Conservation (phyloP, 176 grass and related monocot species). For the Ensete glaucum region DNA sequence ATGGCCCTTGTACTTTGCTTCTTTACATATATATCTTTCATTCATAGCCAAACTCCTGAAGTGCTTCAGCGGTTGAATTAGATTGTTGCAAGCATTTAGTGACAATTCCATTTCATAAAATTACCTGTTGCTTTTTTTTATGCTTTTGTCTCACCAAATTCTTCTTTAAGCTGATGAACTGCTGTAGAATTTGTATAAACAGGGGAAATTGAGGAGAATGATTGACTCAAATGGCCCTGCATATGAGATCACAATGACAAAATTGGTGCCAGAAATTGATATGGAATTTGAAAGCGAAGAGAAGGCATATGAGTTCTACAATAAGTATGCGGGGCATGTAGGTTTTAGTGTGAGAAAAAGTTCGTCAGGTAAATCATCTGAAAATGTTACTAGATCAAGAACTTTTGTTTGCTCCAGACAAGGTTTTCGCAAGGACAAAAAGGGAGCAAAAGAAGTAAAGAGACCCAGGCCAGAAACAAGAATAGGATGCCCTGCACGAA, state of each 20-base stretch:
- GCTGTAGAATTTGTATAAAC: constrained; percentile 28
- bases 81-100: not conserved
- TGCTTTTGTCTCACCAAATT: not conserved
- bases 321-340: constrained; percentile 73
- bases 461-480: constrained; percentile 74
- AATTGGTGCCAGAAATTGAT: constrained; percentile 49
- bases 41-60: not conserved
- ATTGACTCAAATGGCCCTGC: constrained; percentile 48
- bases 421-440: constrained; percentile 93
- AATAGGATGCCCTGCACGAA: constrained; percentile 65
- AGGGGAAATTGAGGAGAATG: constrained; percentile 85
- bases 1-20: not conserved
- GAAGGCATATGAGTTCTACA: constrained; percentile 75
- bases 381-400: constrained; percentile 77
- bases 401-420: constrained; percentile 91
- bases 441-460: constrained; percentile 80
- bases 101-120: not conserved
- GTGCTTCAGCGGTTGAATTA: not conserved
- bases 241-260: constrained; percentile 41
- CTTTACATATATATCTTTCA: not conserved
- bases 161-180: constrained; percentile 19
- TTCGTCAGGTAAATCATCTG: constrained; percentile 82
- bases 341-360: constrained; percentile 88
- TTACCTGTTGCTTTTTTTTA: not conserved
- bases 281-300: constrained; percentile 87